Evolutionary conservation across 257 asterid species (phyloP), one percentile per base, ranked within the genome.

Genomic region (Primulina eburnea): DNA sequence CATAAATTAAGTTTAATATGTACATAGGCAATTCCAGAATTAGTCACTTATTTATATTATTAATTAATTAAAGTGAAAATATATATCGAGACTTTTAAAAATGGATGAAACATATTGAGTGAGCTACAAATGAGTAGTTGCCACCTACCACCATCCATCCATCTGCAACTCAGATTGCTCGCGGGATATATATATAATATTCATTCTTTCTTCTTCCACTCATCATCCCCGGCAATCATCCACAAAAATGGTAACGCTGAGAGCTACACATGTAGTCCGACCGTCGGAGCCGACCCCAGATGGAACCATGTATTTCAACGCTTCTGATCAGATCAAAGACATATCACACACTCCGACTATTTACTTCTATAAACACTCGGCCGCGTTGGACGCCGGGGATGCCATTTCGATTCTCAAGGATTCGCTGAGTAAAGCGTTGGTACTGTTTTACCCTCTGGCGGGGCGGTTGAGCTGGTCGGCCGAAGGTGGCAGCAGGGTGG

Each of bases 261-360:
- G 72, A 60, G 87, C 81, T 3, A 77, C 88, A 7, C 83, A 83
- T 72, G 60, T 76, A 6, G 89, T 86, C n/a, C 78, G 78, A 68
- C 93, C 96, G 50, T 83, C 88, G n/a, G 85, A 81, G 71, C 75
- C 79, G 9, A 77, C 81, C 17, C 90, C 89, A 10, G 34, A 78
- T 9, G 83, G 67, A 60, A 61, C 58, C 28, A 74, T 84, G 84
- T 77, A 77, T 75, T 0, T 84, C 6, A 79, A 84, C 28, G 67
- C 83, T 0, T 78, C 83, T 38, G 95, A 88, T 69, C 89, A 86
- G 69, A 79, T 83, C 64, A 77, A 79, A 64, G 85, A 87, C 60
- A 62, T 86, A 40, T 73, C 86, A 1, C 92, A 89, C 74, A 75
- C 87, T 0, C 96, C 92, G 0, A 83, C 86, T 4, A 74, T 86